Percentiles rank a stretch among this genome's conserved stretches.
Conservation (phyloP, 768 basidiomycete genomes). For the Tricholomella constricta region DNA sequence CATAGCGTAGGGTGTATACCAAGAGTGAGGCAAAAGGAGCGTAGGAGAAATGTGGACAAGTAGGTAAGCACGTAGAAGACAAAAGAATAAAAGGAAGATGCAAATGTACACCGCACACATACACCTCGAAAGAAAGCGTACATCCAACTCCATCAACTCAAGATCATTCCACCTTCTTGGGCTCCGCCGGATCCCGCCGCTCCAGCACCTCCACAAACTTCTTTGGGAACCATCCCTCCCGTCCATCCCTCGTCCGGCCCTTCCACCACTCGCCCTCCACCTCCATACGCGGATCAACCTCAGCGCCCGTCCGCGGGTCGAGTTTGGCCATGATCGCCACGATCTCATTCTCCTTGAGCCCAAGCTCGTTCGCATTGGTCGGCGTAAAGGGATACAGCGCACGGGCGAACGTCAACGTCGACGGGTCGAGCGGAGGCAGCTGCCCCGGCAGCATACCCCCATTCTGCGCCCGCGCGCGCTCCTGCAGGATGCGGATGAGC, state of each 20-base stretch:
- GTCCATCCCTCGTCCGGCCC: conserved; percentile 88
- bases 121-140: not conserved
- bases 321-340: conserved; percentile 87
- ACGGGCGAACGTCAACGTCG: conserved; percentile 80
- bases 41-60: not conserved
- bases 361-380: conserved; percentile 74
- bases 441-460: conserved; percentile 39
- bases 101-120: not conserved
- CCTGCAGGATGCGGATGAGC: conserved; percentile 76
- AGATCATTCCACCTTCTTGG: conserved; percentile 24
- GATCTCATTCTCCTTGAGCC: conserved; percentile 86
- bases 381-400: conserved; percentile 79
- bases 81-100: not conserved
- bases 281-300: conserved; percentile 65
- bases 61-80: not conserved
- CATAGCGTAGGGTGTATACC: conserved; percentile 8
- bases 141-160: not conserved
- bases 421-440: conserved; percentile 73
- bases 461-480: conserved; percentile 55
- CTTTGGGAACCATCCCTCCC: conserved; percentile 93
- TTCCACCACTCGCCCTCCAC: conserved; percentile 90
- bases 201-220: conserved; percentile 83
- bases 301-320: conserved; percentile 66
- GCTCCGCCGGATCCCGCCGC: conserved; percentile 33
- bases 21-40: not conserved